phyloP scores from a whole-genome alignment of 129 eudicot genomes.

The Helichrysum umbraculigerum region DNA sequence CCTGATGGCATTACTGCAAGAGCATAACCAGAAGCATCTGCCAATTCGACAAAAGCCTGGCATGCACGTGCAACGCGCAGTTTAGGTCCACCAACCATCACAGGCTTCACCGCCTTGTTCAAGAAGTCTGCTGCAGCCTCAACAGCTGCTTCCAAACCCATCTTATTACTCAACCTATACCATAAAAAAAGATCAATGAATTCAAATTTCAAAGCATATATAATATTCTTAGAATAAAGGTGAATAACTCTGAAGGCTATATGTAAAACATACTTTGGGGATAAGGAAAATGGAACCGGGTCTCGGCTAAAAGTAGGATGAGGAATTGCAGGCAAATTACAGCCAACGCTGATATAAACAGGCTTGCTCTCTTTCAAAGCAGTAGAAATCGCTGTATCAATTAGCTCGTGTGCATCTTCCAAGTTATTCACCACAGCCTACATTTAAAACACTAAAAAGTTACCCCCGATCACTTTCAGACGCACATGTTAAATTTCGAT shows the following conservation, averaged over 20 bases:
- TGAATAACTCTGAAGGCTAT: not conserved
- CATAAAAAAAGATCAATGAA: slow-evolving; percentile 2
- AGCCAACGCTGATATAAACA: slow-evolving; percentile 67
- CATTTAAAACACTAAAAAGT: not conserved
- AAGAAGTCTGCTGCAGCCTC: no score
- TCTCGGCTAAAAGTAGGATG: slow-evolving; percentile 72
- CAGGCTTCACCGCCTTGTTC: no score
- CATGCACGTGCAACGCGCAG: no score
- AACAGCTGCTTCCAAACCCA: no score
- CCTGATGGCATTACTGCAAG: no score
- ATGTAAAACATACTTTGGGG: slow-evolving; percentile 53
- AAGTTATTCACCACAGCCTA: slow-evolving; percentile 79
- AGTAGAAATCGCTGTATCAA: slow-evolving; percentile 76
- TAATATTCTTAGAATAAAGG: not conserved
- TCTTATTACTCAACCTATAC: no score
- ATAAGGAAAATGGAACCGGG: slow-evolving; percentile 63
- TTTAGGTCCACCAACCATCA: no score
- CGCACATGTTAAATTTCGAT: not conserved
- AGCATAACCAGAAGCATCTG: no score
- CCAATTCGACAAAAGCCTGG: no score
- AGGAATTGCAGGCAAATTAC: slow-evolving; percentile 69
- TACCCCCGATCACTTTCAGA: not conserved
- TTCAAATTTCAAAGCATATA: not conserved
- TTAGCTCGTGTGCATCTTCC: slow-evolving; percentile 77
- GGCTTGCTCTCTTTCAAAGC: slow-evolving; percentile 84